phyloP scores from a whole-genome alignment of 2,329 filamentous ascomycete species.

The Pyrenochaeta sp. region DNA sequence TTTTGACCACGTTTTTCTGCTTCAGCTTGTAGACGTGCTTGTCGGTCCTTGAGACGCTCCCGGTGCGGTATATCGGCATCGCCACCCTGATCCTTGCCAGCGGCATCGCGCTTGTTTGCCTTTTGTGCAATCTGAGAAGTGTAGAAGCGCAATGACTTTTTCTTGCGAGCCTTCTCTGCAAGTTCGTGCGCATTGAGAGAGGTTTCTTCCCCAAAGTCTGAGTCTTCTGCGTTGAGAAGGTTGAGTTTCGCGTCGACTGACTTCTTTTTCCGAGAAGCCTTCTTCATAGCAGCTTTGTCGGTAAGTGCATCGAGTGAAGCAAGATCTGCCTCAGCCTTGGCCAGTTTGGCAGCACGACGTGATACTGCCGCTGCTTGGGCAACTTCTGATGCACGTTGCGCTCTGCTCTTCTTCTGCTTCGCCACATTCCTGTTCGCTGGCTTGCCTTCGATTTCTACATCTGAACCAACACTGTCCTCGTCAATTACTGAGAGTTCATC shows the following conservation, averaged over 20 bases:
- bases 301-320: constrained; percentile 73
- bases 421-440: constrained; percentile 37
- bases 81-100: constrained; percentile 76
- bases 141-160: constrained; percentile 95
- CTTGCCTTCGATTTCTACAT: constrained; percentile 45
- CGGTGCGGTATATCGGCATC: constrained; percentile 86
- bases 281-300: constrained; percentile 55
- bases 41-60: constrained; percentile 84
- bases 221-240: constrained; percentile 66
- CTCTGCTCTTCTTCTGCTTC: constrained; percentile 56
- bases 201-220: constrained; percentile 93
- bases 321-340: constrained; percentile 72
- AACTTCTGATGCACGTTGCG: constrained; percentile 59
- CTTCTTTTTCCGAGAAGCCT: constrained; percentile 55
- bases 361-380: constrained; percentile 63
- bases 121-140: constrained; percentile 97
- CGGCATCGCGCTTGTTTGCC: constrained; percentile 80
- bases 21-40: constrained; percentile 85
- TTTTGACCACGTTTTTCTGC: constrained; percentile 80
- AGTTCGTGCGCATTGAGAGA: constrained; percentile 77
- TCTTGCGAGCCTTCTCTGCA: constrained; percentile 85
- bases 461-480: constrained; percentile 39
- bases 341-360: constrained; percentile 61
- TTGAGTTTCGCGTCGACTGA: constrained; percentile 35
- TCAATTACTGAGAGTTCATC: constrained; percentile 46